Base-by-base conservation (phyloP, 768 basidiomycete genomes). In the Tulasnella sp. region DNA sequence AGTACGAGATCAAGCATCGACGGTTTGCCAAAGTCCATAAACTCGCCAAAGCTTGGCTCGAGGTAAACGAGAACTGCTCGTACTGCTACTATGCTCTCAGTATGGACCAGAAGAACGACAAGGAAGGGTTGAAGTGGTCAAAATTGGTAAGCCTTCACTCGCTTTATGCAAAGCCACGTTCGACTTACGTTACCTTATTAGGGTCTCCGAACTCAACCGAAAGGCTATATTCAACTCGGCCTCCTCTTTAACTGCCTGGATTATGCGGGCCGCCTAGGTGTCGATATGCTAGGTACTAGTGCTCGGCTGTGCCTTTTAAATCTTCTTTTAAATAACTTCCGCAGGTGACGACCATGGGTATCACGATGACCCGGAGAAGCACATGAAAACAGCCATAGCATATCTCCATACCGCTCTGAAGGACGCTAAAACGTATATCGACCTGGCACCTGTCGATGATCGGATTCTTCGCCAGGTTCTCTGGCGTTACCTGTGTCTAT, bases 1-100 rank as follows among this genome's bases (percentile, higher is more conserved):
- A 70, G 39, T 70, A 70, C 69, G 32, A 70, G 17, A 70, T 70
- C 34, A 47, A 40, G 34, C 69, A 70, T 26, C 19, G 69, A 40
- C 41, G 69, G 12, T 70, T 29, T 62, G 9, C 34, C 26, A 62
- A 47, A 4, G 69, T 22, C 16, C 69, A 70, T 35, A 22, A 62
- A 40, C 26, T 70, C n/a, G 69, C 69, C 34, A 70, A 70, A 29
- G 44, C 44, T 17, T 70, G 69, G 69, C 44, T 70, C 22, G 47
- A 2, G 59, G 69, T 70, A 22, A 62, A 70, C 59, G 42, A 29
- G 35, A 40, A 70, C 16, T 52, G 34, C 52, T 34, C 42, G 22
- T 70, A 52, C 26, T 70, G 69, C 34, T 70, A 70, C 26, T 70
- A 70, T 35, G 52, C 69, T 32, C 44, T 70, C 7, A 36, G 39